A percentile compares a stretch with the other conserved stretches of the same genome.
phyloP scores from a whole-genome alignment of 2,329 filamentous ascomycete genomes.

The Paraconiothyrium brasiliense region DNA sequence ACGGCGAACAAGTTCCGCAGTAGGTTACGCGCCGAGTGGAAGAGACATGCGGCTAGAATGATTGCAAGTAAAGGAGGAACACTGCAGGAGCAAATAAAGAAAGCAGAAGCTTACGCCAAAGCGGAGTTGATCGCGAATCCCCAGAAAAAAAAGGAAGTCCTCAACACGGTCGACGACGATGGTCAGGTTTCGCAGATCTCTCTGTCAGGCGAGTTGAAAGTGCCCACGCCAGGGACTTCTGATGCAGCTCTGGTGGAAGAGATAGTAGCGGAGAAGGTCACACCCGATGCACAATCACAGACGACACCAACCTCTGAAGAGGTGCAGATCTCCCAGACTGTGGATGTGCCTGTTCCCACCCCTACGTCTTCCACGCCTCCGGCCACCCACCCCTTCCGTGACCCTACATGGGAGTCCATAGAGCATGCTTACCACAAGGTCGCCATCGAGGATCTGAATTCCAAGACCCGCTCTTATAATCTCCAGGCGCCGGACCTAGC shows the following conservation, averaged over 20 bases:
- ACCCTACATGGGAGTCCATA: slow-evolving; percentile 76
- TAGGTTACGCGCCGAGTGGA: slow-evolving; percentile 84
- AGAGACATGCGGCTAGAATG: slow-evolving; percentile 78
- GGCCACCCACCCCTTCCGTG: slow-evolving; percentile 72
- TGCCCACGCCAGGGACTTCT: slow-evolving; percentile 25
- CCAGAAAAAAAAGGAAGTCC: slow-evolving; percentile 53
- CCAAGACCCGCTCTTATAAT: slow-evolving; percentile 86
- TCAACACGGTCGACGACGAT: slow-evolving; percentile 55
- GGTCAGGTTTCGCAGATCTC: slow-evolving; percentile 60
- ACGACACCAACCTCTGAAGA: slow-evolving; percentile 5
- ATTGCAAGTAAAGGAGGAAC: slow-evolving; percentile 82
- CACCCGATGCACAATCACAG: slow-evolving; percentile 19
- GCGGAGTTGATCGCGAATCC: slow-evolving; percentile 77
- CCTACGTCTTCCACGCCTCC: slow-evolving; percentile 52
- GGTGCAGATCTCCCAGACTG: slow-evolving; percentile 20
- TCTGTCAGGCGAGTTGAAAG: slow-evolving; percentile 55
- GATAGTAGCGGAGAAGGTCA: slow-evolving; percentile 34
- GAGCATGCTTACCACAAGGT: slow-evolving; percentile 80
- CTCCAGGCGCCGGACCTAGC: slow-evolving; percentile 91
- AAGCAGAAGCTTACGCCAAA: slow-evolving; percentile 76
- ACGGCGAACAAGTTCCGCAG: slow-evolving; percentile 75
- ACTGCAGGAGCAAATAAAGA: slow-evolving; percentile 74
- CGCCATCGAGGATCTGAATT: slow-evolving; percentile 80
- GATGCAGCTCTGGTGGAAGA: slow-evolving; percentile 38
- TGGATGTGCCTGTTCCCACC: slow-evolving; percentile 24